Evolutionary conservation across 2,329 filamentous ascomycete species (phyloP).

Genomic region (Paecilomyces formosus): DNA sequence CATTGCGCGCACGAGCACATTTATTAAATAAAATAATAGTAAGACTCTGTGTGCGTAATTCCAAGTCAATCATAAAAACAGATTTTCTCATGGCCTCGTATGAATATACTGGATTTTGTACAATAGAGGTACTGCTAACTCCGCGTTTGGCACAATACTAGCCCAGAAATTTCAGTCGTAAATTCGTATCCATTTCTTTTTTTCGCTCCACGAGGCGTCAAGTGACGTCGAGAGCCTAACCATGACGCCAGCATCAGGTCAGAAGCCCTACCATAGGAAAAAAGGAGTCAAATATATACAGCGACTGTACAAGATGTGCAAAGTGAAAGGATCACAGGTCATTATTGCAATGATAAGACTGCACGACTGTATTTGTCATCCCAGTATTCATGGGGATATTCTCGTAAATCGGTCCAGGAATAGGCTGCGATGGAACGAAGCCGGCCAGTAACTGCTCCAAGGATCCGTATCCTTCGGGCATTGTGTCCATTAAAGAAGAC

Average conservation of each 20-base stretch:
- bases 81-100: no score
- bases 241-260: neutral
- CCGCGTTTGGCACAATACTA: no score
- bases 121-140: no score
- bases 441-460: constrained; percentile 3
- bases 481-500: neutral
- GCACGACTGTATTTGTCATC: neutral
- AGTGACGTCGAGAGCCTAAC: neutral
- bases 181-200: neutral
- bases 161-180: neutral
- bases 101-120: no score
- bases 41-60: neutral
- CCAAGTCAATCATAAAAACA: neutral
- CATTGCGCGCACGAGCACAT: neutral
- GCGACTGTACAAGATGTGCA: neutral
- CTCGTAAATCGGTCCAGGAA: neutral
- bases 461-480: constrained; percentile 2
- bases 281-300: neutral
- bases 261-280: neutral
- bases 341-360: neutral
- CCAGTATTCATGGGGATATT: neutral
- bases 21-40: neutral
- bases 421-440: neutral
- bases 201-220: neutral
- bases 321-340: neutral